phyloP scores from a whole-genome alignment of 257 asterid species.

The Solanum gracilifrons region DNA sequence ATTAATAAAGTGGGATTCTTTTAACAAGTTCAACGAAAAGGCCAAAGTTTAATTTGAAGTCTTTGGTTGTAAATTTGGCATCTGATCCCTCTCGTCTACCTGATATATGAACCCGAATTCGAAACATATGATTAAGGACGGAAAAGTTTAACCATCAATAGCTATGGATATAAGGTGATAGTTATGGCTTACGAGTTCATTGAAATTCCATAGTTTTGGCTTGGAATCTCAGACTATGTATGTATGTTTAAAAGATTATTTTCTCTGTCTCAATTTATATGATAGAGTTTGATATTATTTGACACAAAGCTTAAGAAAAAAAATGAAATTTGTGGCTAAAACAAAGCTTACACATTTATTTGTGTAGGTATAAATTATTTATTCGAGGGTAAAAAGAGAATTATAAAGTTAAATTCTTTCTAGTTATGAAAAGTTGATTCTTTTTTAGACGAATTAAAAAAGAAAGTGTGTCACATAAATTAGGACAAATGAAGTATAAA shows the following conservation, averaged over 20 bases:
- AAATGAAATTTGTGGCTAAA: not conserved
- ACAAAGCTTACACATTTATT: not conserved
- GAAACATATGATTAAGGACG: not conserved
- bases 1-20: not conserved
- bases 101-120: not conserved
- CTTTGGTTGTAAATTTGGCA: not conserved
- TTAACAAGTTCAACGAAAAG: not conserved
- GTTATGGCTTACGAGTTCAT: not conserved
- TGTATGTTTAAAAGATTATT: not conserved
- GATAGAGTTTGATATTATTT: not conserved
- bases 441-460: too few relatives aligned
- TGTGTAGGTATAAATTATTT: not conserved
- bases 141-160: rapidly evolving
- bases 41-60: not conserved
- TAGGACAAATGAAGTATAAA: not conserved
- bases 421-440: too few relatives aligned
- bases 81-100: not conserved
- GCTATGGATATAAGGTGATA: not conserved
- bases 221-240: not conserved
- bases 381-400: not conserved
- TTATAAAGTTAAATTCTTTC: too few relatives aligned
- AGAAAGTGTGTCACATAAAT: not conserved
- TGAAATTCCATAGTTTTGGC: not conserved
- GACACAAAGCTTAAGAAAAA: not conserved
- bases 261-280: not conserved